phyloP scores from a whole-genome alignment of 345 rosid species.

The Camelina hispida region DNA sequence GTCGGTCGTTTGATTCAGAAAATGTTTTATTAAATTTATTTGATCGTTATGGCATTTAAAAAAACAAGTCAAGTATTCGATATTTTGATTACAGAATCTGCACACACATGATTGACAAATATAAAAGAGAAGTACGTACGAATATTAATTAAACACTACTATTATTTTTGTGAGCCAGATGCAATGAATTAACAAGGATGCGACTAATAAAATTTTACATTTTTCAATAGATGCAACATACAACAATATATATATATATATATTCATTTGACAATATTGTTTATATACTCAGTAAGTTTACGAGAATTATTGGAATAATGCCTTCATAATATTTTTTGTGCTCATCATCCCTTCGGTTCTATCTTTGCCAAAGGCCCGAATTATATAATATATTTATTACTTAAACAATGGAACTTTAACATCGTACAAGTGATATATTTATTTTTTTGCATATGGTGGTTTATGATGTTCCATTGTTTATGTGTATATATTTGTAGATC shows the following conservation, averaged over 20 bases:
- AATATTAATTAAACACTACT: constrained; percentile 3
- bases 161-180: constrained; percentile 15
- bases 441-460: too few species aligned
- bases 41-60: neutral
- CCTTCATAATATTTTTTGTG: neutral
- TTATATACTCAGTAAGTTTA: neutral
- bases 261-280: neutral
- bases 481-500: neutral
- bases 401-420: too few species aligned
- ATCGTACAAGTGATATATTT: too few species aligned
- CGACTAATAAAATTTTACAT: neutral
- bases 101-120: neutral
- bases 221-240: neutral
- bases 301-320: neutral
- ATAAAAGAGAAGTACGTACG: neutral
- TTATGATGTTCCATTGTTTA: neutral
- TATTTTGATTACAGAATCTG: constrained; percentile 11
- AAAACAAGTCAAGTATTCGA: constrained; percentile 9
- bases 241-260: neutral
- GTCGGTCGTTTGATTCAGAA: constrained; percentile 14
- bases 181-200: constrained; percentile 8
- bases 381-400: too few species aligned
- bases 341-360: neutral
- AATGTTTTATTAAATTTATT: neutral
- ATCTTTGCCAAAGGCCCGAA: constrained; percentile 8